A percentile compares a stretch with the other conserved stretches of the same genome.
phyloP scores from a whole-genome alignment of 352 stramenopile species.

The Phytopythium sindhum region DNA sequence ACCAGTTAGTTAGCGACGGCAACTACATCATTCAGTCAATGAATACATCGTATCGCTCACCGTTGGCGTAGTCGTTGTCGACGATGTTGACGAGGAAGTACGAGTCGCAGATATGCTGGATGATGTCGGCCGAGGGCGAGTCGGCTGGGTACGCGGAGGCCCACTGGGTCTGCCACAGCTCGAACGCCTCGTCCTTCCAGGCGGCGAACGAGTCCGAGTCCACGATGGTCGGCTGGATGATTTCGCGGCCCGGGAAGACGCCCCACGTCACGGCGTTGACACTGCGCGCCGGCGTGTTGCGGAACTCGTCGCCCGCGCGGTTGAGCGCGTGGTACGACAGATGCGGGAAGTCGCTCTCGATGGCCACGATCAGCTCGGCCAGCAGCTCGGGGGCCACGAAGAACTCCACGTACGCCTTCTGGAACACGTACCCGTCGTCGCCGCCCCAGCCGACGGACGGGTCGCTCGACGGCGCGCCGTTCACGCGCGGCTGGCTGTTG shows the following conservation, averaged over 20 bases:
- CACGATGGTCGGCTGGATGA: conserved; percentile 96
- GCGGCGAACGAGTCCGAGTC: conserved; percentile 95
- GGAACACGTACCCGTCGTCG: conserved; percentile 94
- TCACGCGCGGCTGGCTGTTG: conserved; percentile 91
- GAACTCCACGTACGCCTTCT: conserved; percentile 99
- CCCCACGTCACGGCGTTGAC: conserved; percentile 97
- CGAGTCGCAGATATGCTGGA: conserved; percentile 90
- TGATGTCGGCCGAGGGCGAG: conserved; percentile 44
- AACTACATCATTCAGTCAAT: not conserved
- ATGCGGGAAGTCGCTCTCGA: conserved; percentile 60
- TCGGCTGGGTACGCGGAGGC: conserved; percentile 93
- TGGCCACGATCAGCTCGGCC: conserved; percentile 50
- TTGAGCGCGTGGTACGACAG: conserved; percentile 82
- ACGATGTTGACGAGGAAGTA: conserved; percentile 98
- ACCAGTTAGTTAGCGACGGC: not conserved
- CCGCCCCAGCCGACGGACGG: conserved; percentile 94
- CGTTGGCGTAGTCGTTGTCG: conserved; percentile 96
- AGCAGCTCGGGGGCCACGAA: conserved; percentile 90
- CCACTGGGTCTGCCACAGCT: conserved; percentile 97
- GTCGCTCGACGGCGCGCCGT: conserved; percentile 89
- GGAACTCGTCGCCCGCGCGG: conserved; percentile 59
- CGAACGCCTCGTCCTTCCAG: conserved; percentile 96
- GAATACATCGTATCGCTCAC: conserved; percentile 15
- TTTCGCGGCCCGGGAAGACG: conserved; percentile 94
- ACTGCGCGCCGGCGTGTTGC: conserved; percentile 72